Base-by-base conservation (phyloP, 768 basidiomycete genomes). In the Scleroderma bovista region DNA sequence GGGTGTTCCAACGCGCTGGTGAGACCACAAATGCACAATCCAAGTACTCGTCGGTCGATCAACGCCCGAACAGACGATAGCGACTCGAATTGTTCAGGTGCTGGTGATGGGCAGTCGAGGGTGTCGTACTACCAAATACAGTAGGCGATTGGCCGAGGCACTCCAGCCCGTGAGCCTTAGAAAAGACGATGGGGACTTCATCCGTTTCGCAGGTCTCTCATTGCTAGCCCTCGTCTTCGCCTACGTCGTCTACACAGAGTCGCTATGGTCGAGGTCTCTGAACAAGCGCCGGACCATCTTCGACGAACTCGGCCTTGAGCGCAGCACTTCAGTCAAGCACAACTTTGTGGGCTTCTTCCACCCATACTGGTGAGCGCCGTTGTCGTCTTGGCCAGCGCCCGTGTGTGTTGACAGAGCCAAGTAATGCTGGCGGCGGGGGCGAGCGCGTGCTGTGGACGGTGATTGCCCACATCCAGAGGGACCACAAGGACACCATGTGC, bases 341-440 rank as follows among this genome's bases (percentile, higher is more conserved):
- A 70, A 60, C 40, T 67, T 93, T 17, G 72, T 93, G 2, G 93
- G 88, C 0, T 87, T 94, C 70, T 95, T 96, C 64, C 94, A 98
- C 72, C 94, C 94, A 0, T 98, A 94, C 64, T 98, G 93, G 93
- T 93, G 59, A 69, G 81, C 61, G 12, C 6, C 13, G 15, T 5
- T 29, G 9, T 3, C 19, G 36, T 44, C 19, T 17, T 38, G n/a
- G n/a, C n/a, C n/a, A n/a, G n/a, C n/a, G n/a, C n/a, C n/a, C n/a
- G n/a, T n/a, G n/a, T 50, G 31, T 7, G 56, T 66, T 75, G 63
- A 73, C 70, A 68, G 60, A 63, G 66, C 34, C 41, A 65, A 86
- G 95, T 62, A 96, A 98, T 75, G 93, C 94, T 32, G 94, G 95
- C 0, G 95, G 95, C 11, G 96, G 95, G 23, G 95, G 96, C 1